These are phyloP conservation scores for Primulina huaijiensis DNA, from an alignment of 257 asterid genomes.

Conservation along the genomic window DNA sequence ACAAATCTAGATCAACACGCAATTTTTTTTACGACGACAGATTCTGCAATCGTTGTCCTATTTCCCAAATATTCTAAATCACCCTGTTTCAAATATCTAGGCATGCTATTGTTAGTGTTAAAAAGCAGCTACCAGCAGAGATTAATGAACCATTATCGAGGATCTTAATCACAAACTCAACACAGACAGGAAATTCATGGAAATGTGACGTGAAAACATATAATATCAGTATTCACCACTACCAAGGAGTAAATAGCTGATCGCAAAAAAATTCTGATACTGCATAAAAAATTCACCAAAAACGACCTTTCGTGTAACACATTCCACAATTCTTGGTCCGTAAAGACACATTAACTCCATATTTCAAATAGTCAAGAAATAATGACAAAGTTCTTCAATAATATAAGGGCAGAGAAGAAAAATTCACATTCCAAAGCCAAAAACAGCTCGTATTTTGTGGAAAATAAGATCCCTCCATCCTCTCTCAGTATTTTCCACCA, in stretches of 20 bases:
- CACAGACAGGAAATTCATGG: neutral
- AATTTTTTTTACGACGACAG: no score
- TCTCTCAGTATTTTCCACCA: conserved; percentile 88
- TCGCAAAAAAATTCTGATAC: neutral
- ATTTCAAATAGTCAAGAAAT: neutral
- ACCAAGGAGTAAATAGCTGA: no score
- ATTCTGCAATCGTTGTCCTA: no score
- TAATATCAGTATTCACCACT: neutral
- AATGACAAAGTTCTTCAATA: neutral
- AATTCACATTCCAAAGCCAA: conserved; percentile 52
- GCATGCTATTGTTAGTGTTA: no score
- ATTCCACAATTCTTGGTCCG: neutral
- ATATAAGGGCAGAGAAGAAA: neutral
- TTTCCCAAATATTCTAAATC: no score
- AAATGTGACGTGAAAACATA: neutral
- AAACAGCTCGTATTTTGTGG: conserved; percentile 62
- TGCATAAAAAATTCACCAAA: neutral
- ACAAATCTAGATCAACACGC: no score
- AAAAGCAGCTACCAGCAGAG: neutral
- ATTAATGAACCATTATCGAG: neutral
- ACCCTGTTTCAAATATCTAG: no score
- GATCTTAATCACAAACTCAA: neutral
- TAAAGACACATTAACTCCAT: neutral
- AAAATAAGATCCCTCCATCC: conserved; percentile 97
- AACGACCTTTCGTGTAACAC: neutral